phyloP scores from a whole-genome alignment of 768 basidiomycete genomes.

The Asterophora lycoperdoides region DNA sequence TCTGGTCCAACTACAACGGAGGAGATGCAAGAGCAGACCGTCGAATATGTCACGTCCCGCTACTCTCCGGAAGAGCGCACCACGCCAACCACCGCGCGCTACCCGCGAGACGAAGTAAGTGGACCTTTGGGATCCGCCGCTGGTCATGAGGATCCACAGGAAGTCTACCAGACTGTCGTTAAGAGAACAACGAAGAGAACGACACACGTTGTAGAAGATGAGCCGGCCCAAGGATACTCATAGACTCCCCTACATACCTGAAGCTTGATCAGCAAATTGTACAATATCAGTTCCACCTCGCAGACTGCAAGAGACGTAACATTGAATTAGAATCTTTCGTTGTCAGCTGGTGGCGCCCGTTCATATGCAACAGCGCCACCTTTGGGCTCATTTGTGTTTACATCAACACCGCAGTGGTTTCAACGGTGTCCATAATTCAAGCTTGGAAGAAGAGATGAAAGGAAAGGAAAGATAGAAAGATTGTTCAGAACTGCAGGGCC shows the following conservation, averaged over 20 bases:
- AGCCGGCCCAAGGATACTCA: slow-evolving; percentile 5
- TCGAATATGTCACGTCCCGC: slow-evolving; percentile 38
- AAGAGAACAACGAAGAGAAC: slow-evolving; percentile 12
- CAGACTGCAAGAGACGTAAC: too few species aligned
- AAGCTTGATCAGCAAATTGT: neutral
- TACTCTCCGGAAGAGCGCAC: slow-evolving; percentile 34
- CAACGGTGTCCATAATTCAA: slow-evolving; percentile 6
- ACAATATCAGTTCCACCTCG: neutral
- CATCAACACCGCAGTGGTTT: neutral
- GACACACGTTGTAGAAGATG: slow-evolving; percentile 9
- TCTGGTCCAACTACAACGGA: slow-evolving; percentile 17
- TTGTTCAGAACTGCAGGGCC: slow-evolving; percentile 1
- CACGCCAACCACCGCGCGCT: slow-evolving; percentile 32
- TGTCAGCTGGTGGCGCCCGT: too few species aligned
- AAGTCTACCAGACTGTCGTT: slow-evolving; percentile 11
- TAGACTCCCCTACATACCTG: neutral
- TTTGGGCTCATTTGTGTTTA: too few species aligned
- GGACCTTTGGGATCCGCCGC: slow-evolving; percentile 39
- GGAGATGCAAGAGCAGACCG: slow-evolving; percentile 38
- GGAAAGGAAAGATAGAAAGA: slow-evolving; percentile 1
- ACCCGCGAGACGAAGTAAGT: slow-evolving; percentile 38
- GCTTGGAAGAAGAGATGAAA: slow-evolving; percentile 1
- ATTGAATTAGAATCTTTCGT: too few species aligned
- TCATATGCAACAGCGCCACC: too few species aligned
- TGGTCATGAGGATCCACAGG: slow-evolving; percentile 24